A percentile compares a stretch with the other conserved stretches of the same genome.
Evolutionary conservation across 495 filamentous ascomycete species (phyloP).

Genomic region (Pseudoneurospora amorphoporcata): DNA sequence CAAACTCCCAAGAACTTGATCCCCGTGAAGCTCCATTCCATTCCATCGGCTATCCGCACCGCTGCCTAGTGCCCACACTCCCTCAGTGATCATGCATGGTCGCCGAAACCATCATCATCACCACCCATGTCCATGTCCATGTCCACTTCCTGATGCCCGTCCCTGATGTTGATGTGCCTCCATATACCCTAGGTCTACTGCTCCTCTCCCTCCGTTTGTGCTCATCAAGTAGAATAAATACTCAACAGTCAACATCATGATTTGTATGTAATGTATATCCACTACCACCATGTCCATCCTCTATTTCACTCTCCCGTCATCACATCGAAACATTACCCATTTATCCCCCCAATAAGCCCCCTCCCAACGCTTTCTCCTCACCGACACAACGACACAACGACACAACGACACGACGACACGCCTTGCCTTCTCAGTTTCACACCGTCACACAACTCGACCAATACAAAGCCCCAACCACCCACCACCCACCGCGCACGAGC

Average conservation of each 20-base stretch:
- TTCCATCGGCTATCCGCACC: not conserved
- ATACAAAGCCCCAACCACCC: not conserved
- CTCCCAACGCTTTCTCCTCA: no score
- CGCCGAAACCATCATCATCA: not conserved
- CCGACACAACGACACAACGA: no score
- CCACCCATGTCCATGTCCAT: not conserved
- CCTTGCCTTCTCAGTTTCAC: no score
- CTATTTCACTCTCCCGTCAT: not conserved
- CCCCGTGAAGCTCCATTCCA: not conserved
- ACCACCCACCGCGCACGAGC: not conserved
- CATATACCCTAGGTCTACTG: no score
- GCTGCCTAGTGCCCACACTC: not conserved
- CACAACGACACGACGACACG: no score
- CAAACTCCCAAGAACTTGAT: not conserved
- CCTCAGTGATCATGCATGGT: not conserved
- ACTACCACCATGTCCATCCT: not conserved
- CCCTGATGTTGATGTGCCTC: not conserved
- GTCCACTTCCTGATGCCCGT: not conserved
- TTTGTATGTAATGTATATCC: not conserved
- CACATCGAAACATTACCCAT: no score
- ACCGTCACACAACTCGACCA: no score
- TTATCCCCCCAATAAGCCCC: no score
- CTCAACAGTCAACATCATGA: no score
- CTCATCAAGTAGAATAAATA: not conserved
- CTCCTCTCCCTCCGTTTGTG: not conserved